Evolutionary conservation across 305 asterid species (phyloP), one percentile per base, ranked within the genome.

Genomic region (Solanum hybrid): DNA sequence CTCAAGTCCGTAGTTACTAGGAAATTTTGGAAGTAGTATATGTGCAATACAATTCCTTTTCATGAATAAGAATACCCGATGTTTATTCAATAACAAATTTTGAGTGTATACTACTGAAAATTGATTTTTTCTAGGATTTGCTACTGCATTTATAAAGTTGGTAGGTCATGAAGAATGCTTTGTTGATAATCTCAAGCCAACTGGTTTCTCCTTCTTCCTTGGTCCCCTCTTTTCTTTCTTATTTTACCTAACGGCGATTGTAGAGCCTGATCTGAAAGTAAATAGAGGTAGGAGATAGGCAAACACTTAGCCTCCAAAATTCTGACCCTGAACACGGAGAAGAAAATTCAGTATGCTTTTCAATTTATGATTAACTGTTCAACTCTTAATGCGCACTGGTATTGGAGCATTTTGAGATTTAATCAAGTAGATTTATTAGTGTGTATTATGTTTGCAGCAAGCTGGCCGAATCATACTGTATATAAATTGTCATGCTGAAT

Each of bases 401-500:
- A 24, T 33, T 85, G n/a, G 46, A 33, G 46, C 31, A 57, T 57
- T 84, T 51, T 31, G 88, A 85, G 29, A 51, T 51, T 85, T 20
- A 20, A 31, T 51, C 75, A 57, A 85, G 75, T 85, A 11, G 22
- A 51, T 51, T 85, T 57, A 85, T 33, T 22, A 85, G 88, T 51
- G 88, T 51, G 88, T 85, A 20, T 88, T 34, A 78, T 82, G 37
- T 88, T 51, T 36, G 64, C 90, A 88, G 90, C 36, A 28, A 77
- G 37, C 86, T 88, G 74, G 69, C 35, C 8, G 2, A 24, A 78
- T 88, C 78, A 88, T 51, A 40, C 76, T 51, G 80, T 77, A 69
- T 82, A 71, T 77, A 90, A 84, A 88, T 89, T 95, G 98, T 93
- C 92, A 96, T 97, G 99, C 98, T 95, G 97, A 94, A 95, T 95